Evolutionary conservation across 805 yeast genomes (phyloP), one percentile per base, ranked within the genome.

Genomic region (Kluyveromyces wickerhamii): DNA sequence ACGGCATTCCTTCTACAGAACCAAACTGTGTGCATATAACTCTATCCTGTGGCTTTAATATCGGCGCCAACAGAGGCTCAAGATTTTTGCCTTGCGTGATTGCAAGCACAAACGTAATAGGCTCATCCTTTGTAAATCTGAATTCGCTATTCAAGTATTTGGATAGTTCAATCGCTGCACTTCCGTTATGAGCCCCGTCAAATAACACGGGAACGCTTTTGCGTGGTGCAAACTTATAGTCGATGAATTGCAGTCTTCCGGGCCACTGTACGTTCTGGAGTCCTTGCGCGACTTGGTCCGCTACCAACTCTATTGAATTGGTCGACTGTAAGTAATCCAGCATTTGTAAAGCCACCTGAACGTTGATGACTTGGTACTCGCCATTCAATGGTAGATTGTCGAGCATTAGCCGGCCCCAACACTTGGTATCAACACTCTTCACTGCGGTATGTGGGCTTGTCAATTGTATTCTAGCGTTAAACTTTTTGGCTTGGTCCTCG

Each of bases 161-260:
- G 0, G 69, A 71, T 20, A 92, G 62, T 48, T 81, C 85, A n/a
- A 60, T 57, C 0, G 96, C 92, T 0, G 96, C 95, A 40, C 78
- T 75, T 5, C 74, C 77, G 52, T 92, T 92, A 54, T 92, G 97
- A 0, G 97, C 96, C 2, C 97, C 97, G 59, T 89, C 97, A 2
- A 92, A 49, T 4, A 92, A 57, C 1, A 66, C 34, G 2, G 54
- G 44, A 2, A 54, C 33, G 5, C 42, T 46, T 15, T 53, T 46
- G 1, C 34, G 32, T 1, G 59, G 34, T 2, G 49, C 38, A 10
- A 52, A 45, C 6, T 49, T 43, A n/a, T 66, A 46, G 4, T 57
- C 40, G 10, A 73, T 19, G 19, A 51, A 40, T 48, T 92, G 95
- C 34, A 92, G 60, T 40, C 98, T 63, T 1, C 96, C 97, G 0